Percentiles rank a stretch among this genome's conserved stretches.
Conservation (phyloP, 75 land plant genomes). For the Ceratopteris richardii region DNA sequence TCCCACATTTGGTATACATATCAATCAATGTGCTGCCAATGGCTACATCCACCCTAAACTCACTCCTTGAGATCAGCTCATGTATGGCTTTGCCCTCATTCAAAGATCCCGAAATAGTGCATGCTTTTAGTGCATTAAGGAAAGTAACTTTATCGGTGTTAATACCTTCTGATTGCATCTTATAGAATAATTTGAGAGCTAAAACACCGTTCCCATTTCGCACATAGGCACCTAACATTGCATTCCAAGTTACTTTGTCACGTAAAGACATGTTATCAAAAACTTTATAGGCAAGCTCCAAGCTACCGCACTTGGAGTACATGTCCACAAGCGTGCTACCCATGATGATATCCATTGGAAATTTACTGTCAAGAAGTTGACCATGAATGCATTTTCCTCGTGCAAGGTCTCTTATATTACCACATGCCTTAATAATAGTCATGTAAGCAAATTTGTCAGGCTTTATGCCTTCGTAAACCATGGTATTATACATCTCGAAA, state of each 20-base stretch:
- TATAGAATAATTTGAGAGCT: constrained; percentile 26
- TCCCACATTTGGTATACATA: constrained; percentile 72
- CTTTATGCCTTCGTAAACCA: constrained; percentile 29
- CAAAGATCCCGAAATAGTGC: constrained; percentile 31
- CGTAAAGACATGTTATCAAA: constrained; percentile 39
- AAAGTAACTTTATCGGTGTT: constrained; percentile 40
- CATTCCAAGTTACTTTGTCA: constrained; percentile 48
- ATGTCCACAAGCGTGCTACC: constrained; percentile 52
- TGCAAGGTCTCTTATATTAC: constrained; percentile 13
- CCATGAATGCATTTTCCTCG: constrained; percentile 43
- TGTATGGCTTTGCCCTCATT: constrained; percentile 57
- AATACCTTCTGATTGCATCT: constrained; percentile 35
- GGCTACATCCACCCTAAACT: constrained; percentile 22
- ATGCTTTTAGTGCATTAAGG: constrained; percentile 40
- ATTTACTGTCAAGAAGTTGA: constrained; percentile 30
- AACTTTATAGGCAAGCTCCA: constrained; percentile 37
- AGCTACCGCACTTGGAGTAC: constrained; percentile 37
- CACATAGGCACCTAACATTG: constrained; percentile 54
- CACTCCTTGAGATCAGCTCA: constrained; percentile 41
- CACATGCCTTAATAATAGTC: constrained; percentile 32
- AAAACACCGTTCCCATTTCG: constrained; percentile 31
- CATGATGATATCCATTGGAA: constrained; percentile 36
- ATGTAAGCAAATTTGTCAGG: constrained; percentile 48
- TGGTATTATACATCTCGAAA: constrained; percentile 32
- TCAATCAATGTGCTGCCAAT: constrained; percentile 54